Base-by-base conservation (phyloP, 768 basidiomycete species). In the Dacryopinax spathularia region DNA sequence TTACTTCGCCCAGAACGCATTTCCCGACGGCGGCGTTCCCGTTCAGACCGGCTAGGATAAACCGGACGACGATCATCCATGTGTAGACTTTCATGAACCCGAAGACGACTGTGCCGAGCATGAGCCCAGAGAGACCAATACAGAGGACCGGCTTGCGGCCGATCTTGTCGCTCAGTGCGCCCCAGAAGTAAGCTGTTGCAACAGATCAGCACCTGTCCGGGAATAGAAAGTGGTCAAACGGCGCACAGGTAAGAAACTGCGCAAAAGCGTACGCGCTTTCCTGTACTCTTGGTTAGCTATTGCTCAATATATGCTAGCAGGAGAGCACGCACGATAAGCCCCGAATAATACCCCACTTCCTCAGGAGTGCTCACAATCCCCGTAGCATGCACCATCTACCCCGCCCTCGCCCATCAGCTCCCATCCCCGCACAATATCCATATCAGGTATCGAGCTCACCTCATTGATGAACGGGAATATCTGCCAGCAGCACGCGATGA, bases 401-500 rank as follows among this genome's bases (percentile, higher is more conserved):
- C 48, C 25, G 22, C n/a, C 62, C n/a, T 56, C 66, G 13, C 34
- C 61, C n/a, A 62, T 20, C 20, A n/a, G 33, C 34, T 61, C 34
- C 27, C 12, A 16, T 20, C 22, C 22, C 25, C n/a, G 33, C 59
- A 39, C 56, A 37, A 44, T 25, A 36, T 31, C 10, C 61, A 39
- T n/a, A n/a, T 62, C 60, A 9, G 71, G 48, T 56, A 70, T 69
- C 37, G 69, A 70, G 12, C 71, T 68, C 71, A 74, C 73, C 65
- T 75, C 72, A 64, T 75, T 75, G 60, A 75, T 72, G 66, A 75
- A 75, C 5, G 74, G 73, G 43, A 73, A 75, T 61, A 74, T 73
- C 62, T 66, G 37, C 27, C 16, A 22, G 33, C 18, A 33, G 29
- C 34, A 16, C 35, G 25, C 7, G 34, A 15, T 33, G 2, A 9